Base-by-base conservation (phyloP, 305 asterid species). In the Fraxinus angustifolia region DNA sequence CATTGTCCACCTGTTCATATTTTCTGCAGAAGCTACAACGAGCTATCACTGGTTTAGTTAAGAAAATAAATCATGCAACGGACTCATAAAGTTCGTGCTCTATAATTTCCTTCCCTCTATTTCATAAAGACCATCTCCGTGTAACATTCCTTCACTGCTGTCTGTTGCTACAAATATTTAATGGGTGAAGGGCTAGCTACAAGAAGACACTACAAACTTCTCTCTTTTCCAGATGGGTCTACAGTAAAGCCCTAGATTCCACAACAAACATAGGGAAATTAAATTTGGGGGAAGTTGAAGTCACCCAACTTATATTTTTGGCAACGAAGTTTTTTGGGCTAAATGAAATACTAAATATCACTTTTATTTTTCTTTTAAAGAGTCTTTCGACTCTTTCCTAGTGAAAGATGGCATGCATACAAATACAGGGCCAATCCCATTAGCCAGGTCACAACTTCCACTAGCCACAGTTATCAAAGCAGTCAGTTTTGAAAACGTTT, bases 11-110 rank as follows among this genome's bases (percentile, higher is more conserved):
- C 68, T 60, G 73, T 73, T 65, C 26, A 75, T 73, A 26, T 75
- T 77, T 21, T 74, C 74, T 26, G 80, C 77, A 33, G 45, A 83
- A 34, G 50, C 62, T 35, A 45, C 31, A n/a, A 68, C 34, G n/a
- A 10, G 31, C 56, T 11, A 30, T 30, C 38, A 28, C 19, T 28
- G 19, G 6, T 12, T 67, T 28, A 17, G 34, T 14, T 62, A 62
- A 23, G 34, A 62, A 62, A 62, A 23, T 23, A 62, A 23, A 62
- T 62, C 71, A 62, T 62, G 33, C 34, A 62, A 58, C 31, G 14
- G 70, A 60, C 31, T 21, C 70, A 19, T 60, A 60, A 60, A 60
- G 31, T 60, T 23, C 31, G 16, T 23, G 71, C 33, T 62, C 71
- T 62, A 62, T 62, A 21, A 62, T 62, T 21, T 62, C 71, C 71